Evolutionary conservation across 495 filamentous ascomycete genomes (phyloP), one percentile per base, ranked within the genome.

Genomic region (Daldinia vernicosa): DNA sequence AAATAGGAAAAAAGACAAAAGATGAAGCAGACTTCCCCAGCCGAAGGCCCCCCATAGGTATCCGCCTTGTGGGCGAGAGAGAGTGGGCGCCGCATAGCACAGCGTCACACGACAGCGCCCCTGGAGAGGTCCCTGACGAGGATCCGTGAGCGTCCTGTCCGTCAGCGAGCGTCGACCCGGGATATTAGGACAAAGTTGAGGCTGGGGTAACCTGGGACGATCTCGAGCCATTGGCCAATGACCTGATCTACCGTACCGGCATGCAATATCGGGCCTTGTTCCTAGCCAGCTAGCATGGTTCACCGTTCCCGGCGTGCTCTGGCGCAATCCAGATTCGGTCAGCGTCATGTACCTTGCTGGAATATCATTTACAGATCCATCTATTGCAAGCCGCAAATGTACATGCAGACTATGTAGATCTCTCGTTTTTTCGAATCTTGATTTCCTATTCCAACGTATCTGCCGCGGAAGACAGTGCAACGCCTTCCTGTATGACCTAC

Each of bases 251-350:
- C 70, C 70, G 70, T 73, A 27, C 61, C 70, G 66, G 66, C 70
- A 73, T 69, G 70, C 53, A 73, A 73, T 73, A 66, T 73, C 70
- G 70, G 70, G 61, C 70, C 70, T 73, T 73, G 66, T 73, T 73
- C 70, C 66, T 66, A 69, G 70, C 56, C 57, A 50, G 54, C 64
- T 66, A 69, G 66, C 53, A 66, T 56, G 66, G 66, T 60, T 73
- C 53, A 66, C 52, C 61, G 66, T 60, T 73, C 70, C 70, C 70
- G 70, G 65, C 47, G 55, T 69, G 51, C 56, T 73, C 66, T 66
- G 70, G 62, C 58, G 66, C 51, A 69, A 66, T 69, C 70, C 70
- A 66, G 63, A 73, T 73, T 69, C 70, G 70, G 70, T 69, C 70
- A 66, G 65, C 53, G 35, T 53, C 60, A 67, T 64, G 70, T 72